Conservation (phyloP, 1,284 basidiomycete species). For the Ustilago esculenta region DNA sequence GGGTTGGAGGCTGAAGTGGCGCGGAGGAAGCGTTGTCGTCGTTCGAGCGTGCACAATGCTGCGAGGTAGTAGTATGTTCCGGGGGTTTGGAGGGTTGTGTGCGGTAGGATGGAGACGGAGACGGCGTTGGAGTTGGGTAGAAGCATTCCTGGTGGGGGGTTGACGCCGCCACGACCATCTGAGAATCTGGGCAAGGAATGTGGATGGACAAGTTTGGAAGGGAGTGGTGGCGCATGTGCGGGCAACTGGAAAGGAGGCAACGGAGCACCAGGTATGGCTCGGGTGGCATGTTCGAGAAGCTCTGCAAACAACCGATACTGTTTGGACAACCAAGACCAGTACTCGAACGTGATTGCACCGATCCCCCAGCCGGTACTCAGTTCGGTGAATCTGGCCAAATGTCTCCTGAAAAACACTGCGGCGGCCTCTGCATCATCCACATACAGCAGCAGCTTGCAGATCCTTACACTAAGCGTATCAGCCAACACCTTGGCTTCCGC, state of each 20-base stretch:
- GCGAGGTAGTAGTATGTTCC: slow-evolving; percentile 58
- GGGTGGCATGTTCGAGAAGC: slow-evolving; percentile 46
- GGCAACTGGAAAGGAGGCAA: slow-evolving; percentile 41
- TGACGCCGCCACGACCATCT: slow-evolving; percentile 12
- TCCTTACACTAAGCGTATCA: slow-evolving; percentile 70
- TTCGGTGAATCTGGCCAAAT: slow-evolving; percentile 84
- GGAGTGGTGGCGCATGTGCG: slow-evolving; percentile 46
- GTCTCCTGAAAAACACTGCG: slow-evolving; percentile 79
- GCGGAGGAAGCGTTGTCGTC: slow-evolving; percentile 35
- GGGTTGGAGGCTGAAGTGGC: slow-evolving; percentile 5
- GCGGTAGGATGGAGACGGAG: slow-evolving; percentile 17
- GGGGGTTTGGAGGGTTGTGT: slow-evolving; percentile 18
- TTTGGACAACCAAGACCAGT: slow-evolving; percentile 93
- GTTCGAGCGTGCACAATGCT: slow-evolving; percentile 56
- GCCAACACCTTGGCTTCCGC: slow-evolving; percentile 96
- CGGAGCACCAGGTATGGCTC: slow-evolving; percentile 14
- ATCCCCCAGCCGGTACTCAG: slow-evolving; percentile 94
- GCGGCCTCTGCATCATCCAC: slow-evolving; percentile 78
- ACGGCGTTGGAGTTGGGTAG: slow-evolving; percentile 44
- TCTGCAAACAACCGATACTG: slow-evolving; percentile 71
- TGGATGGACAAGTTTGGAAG: slow-evolving; percentile 43
- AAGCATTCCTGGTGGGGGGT: slow-evolving; percentile 30
- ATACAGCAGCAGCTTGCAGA: slow-evolving; percentile 77
- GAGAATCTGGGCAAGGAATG: slow-evolving; percentile 26
- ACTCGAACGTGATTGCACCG: slow-evolving; percentile 95